Evolutionary conservation across 225 moss, liverwort and hornwort species (phyloP).

Genomic region (Neckera pumila): DNA sequence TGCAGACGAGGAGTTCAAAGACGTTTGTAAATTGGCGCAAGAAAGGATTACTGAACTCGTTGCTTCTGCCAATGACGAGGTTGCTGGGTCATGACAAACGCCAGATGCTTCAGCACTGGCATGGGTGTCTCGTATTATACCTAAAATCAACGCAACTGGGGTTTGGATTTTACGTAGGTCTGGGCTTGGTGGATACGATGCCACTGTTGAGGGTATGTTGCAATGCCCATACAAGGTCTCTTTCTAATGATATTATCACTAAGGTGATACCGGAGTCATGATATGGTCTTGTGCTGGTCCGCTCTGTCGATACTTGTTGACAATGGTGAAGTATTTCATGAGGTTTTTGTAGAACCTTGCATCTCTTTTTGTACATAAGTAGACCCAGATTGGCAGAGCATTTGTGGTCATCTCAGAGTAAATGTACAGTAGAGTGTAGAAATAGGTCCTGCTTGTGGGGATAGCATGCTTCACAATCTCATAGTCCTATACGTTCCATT

Average conservation of each 20-base stretch:
- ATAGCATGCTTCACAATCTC: neutral
- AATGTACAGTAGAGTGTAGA: slow-evolving; percentile 15
- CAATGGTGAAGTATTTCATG: neutral
- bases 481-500: neutral
- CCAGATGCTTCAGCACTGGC: neutral
- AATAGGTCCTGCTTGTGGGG: neutral
- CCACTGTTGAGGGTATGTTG: neutral
- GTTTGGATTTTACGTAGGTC: neutral
- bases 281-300: neutral
- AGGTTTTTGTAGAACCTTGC: neutral
- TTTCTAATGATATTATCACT: neutral
- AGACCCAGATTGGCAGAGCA: neutral
- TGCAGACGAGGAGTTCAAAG: slow-evolving; percentile 31
- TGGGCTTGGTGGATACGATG: neutral
- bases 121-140: neutral
- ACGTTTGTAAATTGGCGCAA: slow-evolving; percentile 27
- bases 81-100: slow-evolving; percentile 20
- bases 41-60: slow-evolving; percentile 26
- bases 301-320: neutral
- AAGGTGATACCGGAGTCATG: neutral
- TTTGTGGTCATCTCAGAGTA: neutral
- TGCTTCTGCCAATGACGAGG: slow-evolving; percentile 1
- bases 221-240: neutral
- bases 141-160: neutral
- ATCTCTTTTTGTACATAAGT: neutral